Conservation (phyloP, 441 rosid genomes). For the Brassica hybrid region DNA sequence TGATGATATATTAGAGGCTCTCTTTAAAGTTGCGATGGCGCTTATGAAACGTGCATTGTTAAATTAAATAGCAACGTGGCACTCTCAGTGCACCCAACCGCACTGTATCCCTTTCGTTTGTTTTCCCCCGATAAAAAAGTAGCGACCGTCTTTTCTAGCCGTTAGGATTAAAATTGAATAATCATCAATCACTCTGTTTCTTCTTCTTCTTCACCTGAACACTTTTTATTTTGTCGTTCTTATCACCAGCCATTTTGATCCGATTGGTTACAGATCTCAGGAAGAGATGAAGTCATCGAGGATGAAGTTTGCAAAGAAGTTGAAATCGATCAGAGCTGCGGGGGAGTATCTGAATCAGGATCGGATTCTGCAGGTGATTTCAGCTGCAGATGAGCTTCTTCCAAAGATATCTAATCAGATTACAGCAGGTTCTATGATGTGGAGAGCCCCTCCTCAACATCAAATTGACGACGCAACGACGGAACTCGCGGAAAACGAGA, state of each 20-base stretch:
- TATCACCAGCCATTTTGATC: conserved; percentile 12
- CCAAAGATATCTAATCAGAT: conserved; percentile 45
- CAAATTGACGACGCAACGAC: too few species aligned
- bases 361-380: conserved; percentile 57
- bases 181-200: conserved; percentile 14
- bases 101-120: conserved; percentile 6
- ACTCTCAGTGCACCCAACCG: conserved; percentile 4
- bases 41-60: too few species aligned
- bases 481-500: conserved; percentile 53
- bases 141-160: conserved; percentile 55
- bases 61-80: conserved; percentile 17
- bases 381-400: conserved; percentile 59
- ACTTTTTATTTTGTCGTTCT: neutral
- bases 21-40: neutral
- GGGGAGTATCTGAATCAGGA: conserved; percentile 71
- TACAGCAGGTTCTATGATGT: conserved; percentile 29
- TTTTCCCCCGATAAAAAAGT: conserved; percentile 22
- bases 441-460: conserved; percentile 32
- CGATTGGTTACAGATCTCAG: conserved; percentile 7
- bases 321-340: conserved; percentile 70
- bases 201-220: too few species aligned
- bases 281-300: conserved; percentile 72
- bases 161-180: conserved; percentile 48
- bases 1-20: neutral
- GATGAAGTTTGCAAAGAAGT: conserved; percentile 71